Evolutionary conservation across 768 basidiomycete genomes (phyloP), one percentile per base, ranked within the genome.

Genomic region (Nevesoporus exiguus): DNA sequence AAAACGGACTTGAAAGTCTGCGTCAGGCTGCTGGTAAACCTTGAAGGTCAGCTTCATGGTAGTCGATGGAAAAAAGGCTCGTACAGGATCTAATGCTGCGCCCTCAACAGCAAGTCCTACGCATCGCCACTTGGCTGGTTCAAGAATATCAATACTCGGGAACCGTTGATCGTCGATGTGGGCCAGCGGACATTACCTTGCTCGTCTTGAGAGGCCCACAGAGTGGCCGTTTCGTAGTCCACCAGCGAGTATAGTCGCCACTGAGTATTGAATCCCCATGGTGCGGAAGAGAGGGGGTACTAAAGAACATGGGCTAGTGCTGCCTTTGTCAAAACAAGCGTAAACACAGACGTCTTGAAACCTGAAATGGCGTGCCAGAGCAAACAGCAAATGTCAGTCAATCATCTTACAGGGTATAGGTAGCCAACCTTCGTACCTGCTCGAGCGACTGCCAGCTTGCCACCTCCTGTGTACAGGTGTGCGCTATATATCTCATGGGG

Each of bases 1-100:
- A 31, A 37, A n/a, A 22, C 47, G 21, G 7, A 49, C 54, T 27
- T 55, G 11, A 13, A 55, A 55, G 4, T 45, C 54, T 10, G 42
- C 34, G 5, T 40, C 42, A 9, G 48, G 42, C 29, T 55, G 27
- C 48, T 30, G 34, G 43, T 55, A 55, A 24, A 45, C 21, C 48
- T 42, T 55, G 22, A 55, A 11, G n/a, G 41, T 45, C 25, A 55
- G 1, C 54, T 49, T 49, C 54, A 55, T 55, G 17, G 43, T 49
- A 48, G 54, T 44, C 34, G 34, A 45, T n/a, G 42, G 30, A 34
- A 41, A 36, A n/a, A 33, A 7, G 25, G 25, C 25, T 24, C 25
- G 5, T 40, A 54, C 47, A 54, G 53, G 47, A 54, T 48, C 40
- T 54, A 14, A 30, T 4, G 1, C 27, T 29, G 52, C 36, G 25